Conservation (phyloP, 208 protist genomes). For the Acanthamoeba sp. region DNA sequence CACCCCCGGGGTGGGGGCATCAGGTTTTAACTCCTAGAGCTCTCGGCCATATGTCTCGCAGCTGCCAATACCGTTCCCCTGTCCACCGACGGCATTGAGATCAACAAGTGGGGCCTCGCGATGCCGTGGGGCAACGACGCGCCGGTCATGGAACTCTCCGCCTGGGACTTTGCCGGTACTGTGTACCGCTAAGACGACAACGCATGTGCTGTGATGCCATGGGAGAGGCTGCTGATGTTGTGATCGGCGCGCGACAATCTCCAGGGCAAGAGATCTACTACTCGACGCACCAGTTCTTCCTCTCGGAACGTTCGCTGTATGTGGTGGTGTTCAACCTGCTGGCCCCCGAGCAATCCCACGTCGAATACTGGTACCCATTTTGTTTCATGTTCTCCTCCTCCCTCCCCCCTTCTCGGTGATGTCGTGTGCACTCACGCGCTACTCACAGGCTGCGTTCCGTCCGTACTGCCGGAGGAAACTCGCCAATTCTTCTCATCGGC, state of each 20-base stretch:
- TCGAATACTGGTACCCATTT: conserved; percentile 47
- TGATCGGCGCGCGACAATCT: too few species aligned
- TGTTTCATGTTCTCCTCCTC: too few species aligned
- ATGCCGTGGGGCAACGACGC: background rate
- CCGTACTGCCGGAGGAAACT: background rate
- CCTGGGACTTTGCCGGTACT: conserved; percentile 70
- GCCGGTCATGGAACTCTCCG: background rate
- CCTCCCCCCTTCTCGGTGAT: too few species aligned
- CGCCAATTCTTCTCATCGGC: conserved; percentile 32
- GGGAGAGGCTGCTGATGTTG: too few species aligned
- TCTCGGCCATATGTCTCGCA: too few species aligned
- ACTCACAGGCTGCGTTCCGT: conserved; percentile 41
- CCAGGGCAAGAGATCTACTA: conserved; percentile 69
- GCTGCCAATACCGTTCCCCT: too few species aligned
- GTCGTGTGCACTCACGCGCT: too few species aligned
- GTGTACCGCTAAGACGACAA: too few species aligned
- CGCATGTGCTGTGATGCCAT: too few species aligned
- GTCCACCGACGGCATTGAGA: conserved; percentile 75
- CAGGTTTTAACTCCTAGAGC: too few species aligned
- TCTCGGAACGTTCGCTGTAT: conserved; percentile 53
- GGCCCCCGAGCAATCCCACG: conserved; percentile 10
- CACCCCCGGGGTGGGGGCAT: too few species aligned
- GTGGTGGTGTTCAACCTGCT: conserved; percentile 49
- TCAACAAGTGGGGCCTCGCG: conserved; percentile 5
- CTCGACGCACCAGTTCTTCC: conserved; percentile 63